A percentile compares a stretch with the other conserved stretches of the same genome.
Conservation (phyloP, 2,329 filamentous ascomycete genomes). For the Alternaria gaisen region DNA sequence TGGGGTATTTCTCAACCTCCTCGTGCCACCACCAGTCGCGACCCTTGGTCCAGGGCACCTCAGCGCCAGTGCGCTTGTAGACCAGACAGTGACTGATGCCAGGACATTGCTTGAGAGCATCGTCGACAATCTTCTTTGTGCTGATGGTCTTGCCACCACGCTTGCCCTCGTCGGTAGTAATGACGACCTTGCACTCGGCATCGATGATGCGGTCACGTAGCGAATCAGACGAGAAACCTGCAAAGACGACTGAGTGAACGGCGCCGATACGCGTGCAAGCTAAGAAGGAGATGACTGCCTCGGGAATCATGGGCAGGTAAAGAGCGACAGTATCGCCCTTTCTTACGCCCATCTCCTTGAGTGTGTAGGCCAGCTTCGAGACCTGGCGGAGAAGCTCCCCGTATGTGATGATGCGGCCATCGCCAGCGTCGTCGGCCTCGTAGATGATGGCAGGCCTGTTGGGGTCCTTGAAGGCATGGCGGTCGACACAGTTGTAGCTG, state of each 20-base stretch:
- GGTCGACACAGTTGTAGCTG: constrained; percentile 96
- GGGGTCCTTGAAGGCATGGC: constrained; percentile 94
- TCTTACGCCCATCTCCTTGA: constrained; percentile 94
- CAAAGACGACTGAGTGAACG: constrained; percentile 96
- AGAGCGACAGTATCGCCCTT: constrained; percentile 98
- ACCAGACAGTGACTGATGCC: constrained; percentile 86
- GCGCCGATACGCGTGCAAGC: constrained; percentile 93
- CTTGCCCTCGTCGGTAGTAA: constrained; percentile 97
- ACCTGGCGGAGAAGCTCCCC: constrained; percentile 92
- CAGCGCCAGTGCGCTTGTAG: constrained; percentile 92
- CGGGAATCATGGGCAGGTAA: constrained; percentile 98
- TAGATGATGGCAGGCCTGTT: constrained; percentile 97
- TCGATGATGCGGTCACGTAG: constrained; percentile 94
- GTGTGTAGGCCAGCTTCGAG: constrained; percentile 82
- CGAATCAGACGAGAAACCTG: constrained; percentile 96
- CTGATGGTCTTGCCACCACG: constrained; percentile 96
- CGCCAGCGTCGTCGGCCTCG: constrained; percentile 89
- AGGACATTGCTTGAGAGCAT: constrained; percentile 94
- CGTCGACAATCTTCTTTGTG: constrained; percentile 99
- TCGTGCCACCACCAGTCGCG: constrained; percentile 99
- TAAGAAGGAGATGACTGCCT: constrained; percentile 89
- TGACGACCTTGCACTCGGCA: constrained; percentile 89
- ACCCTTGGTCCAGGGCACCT: constrained; percentile 88
- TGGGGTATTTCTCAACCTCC: constrained; percentile 95
- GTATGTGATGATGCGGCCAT: constrained; percentile 91